Evolutionary conservation across 257 asterid genomes (phyloP), one percentile per base, ranked within the genome.

Genomic region (Solanum chaucha): DNA sequence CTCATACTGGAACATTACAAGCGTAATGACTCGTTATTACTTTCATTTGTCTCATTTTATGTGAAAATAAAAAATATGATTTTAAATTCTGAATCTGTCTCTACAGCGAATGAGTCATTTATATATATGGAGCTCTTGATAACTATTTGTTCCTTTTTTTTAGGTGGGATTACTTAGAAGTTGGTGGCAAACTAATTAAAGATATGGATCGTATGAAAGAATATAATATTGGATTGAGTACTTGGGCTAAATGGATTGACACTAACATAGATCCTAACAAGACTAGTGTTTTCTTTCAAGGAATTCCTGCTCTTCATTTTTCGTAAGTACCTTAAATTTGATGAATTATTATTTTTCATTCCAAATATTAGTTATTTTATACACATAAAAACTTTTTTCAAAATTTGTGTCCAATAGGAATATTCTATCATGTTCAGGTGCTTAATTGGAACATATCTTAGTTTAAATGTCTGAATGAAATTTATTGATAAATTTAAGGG

Each of bases 231-330:
- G 98, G 95, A 26, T 86, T 95, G 77, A 94, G 92, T 9, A 93
- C 98, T 32, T 95, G 98, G 98, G 94, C 95, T 32, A 80, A 89
- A 3, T 95, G 98, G 98, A 89, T 94, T 2, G 97, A 93, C 86
- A 86, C 94, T 78, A 93, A 94, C 78, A 44, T 93, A 41, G 92
- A 94, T 86, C 90, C 93, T 44, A 20, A 73, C 78, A 89, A 87
- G 85, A 92, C 93, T 32, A 88, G 24, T 4, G 96, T 95, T 6
- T 93, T 95, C 82, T 95, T 91, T 82, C 98, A 93, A 68, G 98
- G 98, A 81, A 92, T 94, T 41, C 93, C 98, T 26, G 82, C 96
- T 0, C 71, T 86, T 2, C 98, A 96, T 88, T 90, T 90, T 85
- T 78, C 67, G 95, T 94, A 93, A 93, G 91, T 44, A 4, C 68